Percentiles rank a stretch among this genome's conserved stretches.
Evolutionary conservation across 1,139 yeast species (phyloP).

Genomic region (Debaryomyces udenii): DNA sequence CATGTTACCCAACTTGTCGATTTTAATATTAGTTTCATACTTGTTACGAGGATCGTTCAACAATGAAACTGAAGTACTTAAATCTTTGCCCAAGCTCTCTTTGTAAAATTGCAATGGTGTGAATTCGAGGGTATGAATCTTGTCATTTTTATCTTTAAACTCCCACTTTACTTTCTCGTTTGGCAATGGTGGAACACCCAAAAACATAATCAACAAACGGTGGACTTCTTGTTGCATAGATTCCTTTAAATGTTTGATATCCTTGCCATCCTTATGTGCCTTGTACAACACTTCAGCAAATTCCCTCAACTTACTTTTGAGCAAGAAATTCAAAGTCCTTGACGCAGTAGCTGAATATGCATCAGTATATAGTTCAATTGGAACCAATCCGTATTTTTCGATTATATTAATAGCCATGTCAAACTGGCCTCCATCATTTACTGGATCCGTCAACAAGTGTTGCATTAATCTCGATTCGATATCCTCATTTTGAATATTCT

Average conservation of each 20-base stretch:
- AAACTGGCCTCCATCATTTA: conserved; percentile 24
- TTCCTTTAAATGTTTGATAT: conserved; percentile 9
- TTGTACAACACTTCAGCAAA: conserved; percentile 19
- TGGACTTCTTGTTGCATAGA: conserved; percentile 21
- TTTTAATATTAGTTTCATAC: conserved; percentile 19
- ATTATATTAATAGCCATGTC: conserved; percentile 23
- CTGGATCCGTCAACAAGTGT: conserved; percentile 19
- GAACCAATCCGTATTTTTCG: conserved; percentile 23
- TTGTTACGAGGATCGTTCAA: conserved; percentile 17
- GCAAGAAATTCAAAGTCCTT: conserved; percentile 18
- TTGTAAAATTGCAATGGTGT: conserved; percentile 21
- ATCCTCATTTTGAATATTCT: conserved; percentile 15
- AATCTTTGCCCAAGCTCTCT: conserved; percentile 17
- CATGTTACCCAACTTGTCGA: conserved; percentile 21
- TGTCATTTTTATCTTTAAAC: conserved; percentile 19
- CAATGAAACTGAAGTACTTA: conserved; percentile 13
- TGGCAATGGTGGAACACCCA: conserved; percentile 21
- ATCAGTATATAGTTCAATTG: conserved; percentile 20
- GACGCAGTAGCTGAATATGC: conserved; percentile 20
- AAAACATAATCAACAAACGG: conserved; percentile 19
- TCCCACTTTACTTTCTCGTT: conserved; percentile 18
- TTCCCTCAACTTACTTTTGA: conserved; percentile 22
- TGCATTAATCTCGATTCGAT: conserved; percentile 20
- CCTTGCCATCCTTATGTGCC: conserved; percentile 9
- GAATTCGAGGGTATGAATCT: conserved; percentile 13